phyloP scores from a whole-genome alignment of 176 grass and related monocot genomes.

The Rhynchospora pubera region DNA sequence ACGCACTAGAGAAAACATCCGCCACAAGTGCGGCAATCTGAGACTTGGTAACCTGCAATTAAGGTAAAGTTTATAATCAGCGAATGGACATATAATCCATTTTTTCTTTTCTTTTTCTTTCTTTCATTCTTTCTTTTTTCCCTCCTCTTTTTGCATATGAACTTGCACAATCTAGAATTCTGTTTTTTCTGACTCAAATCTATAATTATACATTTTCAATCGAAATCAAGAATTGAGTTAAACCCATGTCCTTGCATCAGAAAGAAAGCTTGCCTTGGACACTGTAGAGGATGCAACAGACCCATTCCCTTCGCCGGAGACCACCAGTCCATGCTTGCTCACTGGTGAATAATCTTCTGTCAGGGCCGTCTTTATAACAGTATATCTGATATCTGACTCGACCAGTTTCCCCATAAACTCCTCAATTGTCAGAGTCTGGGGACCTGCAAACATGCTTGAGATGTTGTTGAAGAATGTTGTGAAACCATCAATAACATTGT shows the following conservation, averaged over 20 bases:
- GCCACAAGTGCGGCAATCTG: constrained; percentile 85
- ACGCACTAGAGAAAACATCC: constrained; percentile 69
- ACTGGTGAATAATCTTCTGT: constrained; percentile 60
- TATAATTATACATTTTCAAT: too few relatives aligned
- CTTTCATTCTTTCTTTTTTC: too few relatives aligned
- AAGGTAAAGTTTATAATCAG: background rate
- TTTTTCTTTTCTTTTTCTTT: too few relatives aligned
- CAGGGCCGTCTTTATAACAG: constrained; percentile 46
- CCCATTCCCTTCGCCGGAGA: constrained; percentile 35
- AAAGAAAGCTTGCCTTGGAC: constrained; percentile 36
- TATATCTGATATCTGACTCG: constrained; percentile 61
- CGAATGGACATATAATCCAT: background rate
- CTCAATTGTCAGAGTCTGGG: constrained; percentile 38
- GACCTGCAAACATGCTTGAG: constrained; percentile 44
- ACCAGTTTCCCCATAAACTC: constrained; percentile 60
- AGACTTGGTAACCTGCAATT: constrained; percentile 55
- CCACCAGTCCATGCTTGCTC: constrained; percentile 47
- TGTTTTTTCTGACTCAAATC: too few relatives aligned
- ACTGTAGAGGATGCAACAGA: background rate
- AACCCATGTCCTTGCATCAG: background rate
- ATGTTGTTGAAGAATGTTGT: constrained; percentile 48
- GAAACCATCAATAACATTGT: constrained; percentile 79
- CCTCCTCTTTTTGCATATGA: background rate
- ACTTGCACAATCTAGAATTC: background rate
- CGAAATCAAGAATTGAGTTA: background rate